These are phyloP conservation scores for Saccharomycopsis amapae DNA, from an alignment of 805 yeast species.

Conservation along the genomic window DNA sequence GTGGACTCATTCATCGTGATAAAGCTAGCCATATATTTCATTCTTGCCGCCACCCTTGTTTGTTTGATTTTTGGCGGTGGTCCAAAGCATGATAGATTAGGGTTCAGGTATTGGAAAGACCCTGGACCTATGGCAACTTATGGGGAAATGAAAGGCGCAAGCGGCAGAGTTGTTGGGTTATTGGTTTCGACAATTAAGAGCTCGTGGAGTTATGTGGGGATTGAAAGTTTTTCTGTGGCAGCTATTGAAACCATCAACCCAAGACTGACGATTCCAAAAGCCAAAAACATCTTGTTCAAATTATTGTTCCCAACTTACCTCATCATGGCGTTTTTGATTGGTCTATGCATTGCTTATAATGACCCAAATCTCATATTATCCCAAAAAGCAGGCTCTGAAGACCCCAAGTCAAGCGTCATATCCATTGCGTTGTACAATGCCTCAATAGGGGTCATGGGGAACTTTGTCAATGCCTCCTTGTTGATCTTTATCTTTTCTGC, in stretches of 20 bases:
- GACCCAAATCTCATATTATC: slow-evolving; percentile 41
- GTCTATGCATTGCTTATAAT: slow-evolving; percentile 58
- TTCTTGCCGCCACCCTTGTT: slow-evolving; percentile 31
- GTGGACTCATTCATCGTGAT: slow-evolving; percentile 13
- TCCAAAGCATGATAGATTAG: slow-evolving; percentile 35
- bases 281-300: slow-evolving; percentile 61
- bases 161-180: slow-evolving; percentile 56
- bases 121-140: slow-evolving; percentile 41
- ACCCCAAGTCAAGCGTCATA: slow-evolving; percentile 26
- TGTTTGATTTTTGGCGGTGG: slow-evolving; percentile 37
- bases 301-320: slow-evolving; percentile 46
- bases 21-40: slow-evolving; percentile 14
- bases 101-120: slow-evolving; percentile 45
- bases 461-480: slow-evolving; percentile 17
- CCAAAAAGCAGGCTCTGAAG: slow-evolving; percentile 42
- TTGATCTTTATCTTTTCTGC: slow-evolving; percentile 22
- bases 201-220: slow-evolving; percentile 67
- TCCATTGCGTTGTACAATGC: slow-evolving; percentile 19
- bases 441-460: slow-evolving; percentile 10
- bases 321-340: slow-evolving; percentile 52
- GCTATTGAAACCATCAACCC: slow-evolving; percentile 72
- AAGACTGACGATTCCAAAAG: slow-evolving; percentile 61
- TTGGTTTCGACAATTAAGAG: slow-evolving; percentile 46
- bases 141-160: slow-evolving; percentile 16
- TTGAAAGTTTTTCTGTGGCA: slow-evolving; percentile 64